Evolutionary conservation across 805 yeast species (phyloP), one percentile per base, ranked within the genome.

Genomic region (Candida sphagnicola): DNA sequence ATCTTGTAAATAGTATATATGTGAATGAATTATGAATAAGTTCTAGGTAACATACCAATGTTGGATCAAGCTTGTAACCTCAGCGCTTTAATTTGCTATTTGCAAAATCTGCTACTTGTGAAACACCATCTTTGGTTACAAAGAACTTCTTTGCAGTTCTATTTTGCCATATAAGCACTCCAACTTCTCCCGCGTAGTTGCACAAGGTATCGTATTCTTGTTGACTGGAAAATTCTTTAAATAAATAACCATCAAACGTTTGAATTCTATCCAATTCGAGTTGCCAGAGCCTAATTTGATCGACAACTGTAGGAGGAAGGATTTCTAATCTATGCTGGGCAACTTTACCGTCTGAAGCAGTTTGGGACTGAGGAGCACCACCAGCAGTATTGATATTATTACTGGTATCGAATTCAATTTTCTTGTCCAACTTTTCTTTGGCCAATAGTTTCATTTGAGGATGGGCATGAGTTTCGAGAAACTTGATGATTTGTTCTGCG

Each of bases 211-310:
- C 85, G 57, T 77, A 93, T 58, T 93, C 98, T 44, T 78, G 75
- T 38, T 76, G 83, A 43, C 72, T 82, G 17, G 82, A 70, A 58
- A 93, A 93, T 50, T 91, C 96, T 41, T 87, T 82, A 64, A 86
- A 93, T 33, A 93, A 61, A 42, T 82, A 89, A 0, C 99, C 99
- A 19, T 82, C 87, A 36, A 79, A 85, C 1, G 93, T 77, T 49
- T 85, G 81, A 47, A 93, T 86, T 62, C 99, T 77, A 59, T 93
- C 98, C 65, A 90, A 63, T 57, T 93, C 99, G 43, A 93, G 69
- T 65, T 93, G 98, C 99, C 99, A 93, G 38, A 93, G 70, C 56
- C 81, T 82, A 50, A 93, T 86, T 59, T 93, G 99, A 61, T 93
- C 99, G 1, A 87, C 85, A n/a, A 93, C 95, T 0, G 96, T 93